phyloP scores from a whole-genome alignment of 2,329 filamentous ascomycete genomes.

The Botryotinia globosa region DNA sequence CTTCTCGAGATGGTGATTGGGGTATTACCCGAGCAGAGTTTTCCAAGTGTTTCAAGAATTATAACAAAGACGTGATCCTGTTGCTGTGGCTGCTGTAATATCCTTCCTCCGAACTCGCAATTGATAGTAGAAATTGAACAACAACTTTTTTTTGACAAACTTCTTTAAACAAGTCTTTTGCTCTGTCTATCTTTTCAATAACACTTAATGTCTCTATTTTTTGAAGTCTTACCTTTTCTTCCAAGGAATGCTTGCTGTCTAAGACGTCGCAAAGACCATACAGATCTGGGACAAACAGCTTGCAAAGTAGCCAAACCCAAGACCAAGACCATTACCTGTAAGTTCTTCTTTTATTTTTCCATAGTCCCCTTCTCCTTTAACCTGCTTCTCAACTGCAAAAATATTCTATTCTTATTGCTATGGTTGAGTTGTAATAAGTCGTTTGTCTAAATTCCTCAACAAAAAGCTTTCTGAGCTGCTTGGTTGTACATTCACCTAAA shows the following conservation, averaged over 20 bases:
- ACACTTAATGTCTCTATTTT: neutral
- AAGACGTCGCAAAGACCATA: neutral
- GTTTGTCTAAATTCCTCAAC: neutral
- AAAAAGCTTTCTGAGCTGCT: neutral
- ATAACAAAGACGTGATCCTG: neutral
- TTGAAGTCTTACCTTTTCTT: neutral
- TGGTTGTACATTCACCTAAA: neutral
- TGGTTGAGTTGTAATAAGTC: neutral
- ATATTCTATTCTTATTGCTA: neutral
- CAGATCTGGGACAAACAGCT: neutral
- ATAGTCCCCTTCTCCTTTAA: neutral
- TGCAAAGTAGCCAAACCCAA: neutral
- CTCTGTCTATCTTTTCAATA: neutral
- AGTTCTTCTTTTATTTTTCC: neutral
- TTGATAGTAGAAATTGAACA: neutral
- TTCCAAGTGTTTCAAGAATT: neutral
- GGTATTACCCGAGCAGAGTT: neutral
- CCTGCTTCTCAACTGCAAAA: neutral
- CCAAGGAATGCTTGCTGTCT: neutral
- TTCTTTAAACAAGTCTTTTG: neutral
- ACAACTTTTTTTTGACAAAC: neutral
- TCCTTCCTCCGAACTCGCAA: neutral
- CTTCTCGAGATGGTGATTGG: neutral
- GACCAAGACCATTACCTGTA: neutral
- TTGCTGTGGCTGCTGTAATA: neutral